These are phyloP conservation scores for Rosa multiflora DNA, from an alignment of 306 rosid genomes.

Conservation along the genomic window DNA sequence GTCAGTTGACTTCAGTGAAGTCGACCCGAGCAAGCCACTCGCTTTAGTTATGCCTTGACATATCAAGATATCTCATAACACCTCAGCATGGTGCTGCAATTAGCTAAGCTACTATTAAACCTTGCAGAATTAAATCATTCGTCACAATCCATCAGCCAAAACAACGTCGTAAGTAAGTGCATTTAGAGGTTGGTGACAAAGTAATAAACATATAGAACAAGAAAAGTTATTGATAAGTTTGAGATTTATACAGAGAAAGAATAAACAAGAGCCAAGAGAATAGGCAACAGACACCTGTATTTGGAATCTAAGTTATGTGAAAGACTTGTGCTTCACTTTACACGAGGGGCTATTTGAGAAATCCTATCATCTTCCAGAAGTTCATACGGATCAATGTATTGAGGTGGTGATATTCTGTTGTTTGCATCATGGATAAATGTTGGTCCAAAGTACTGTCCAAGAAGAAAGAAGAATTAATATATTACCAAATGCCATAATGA, in stretches of 20 bases:
- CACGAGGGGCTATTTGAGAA: conserved; percentile 70
- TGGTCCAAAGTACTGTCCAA: conserved; percentile 82
- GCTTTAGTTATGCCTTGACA: not conserved
- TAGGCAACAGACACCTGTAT: conserved; percentile 18
- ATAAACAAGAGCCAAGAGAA: conserved; percentile 18
- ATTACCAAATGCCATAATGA: not conserved
- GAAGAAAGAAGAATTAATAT: conserved; percentile 5
- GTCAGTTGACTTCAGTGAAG: not conserved
- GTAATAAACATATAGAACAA: conserved; percentile 23
- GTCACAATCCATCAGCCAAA: not conserved
- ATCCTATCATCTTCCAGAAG: conserved; percentile 92
- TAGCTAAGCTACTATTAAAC: not conserved
- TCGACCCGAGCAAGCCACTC: not conserved
- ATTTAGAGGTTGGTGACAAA: conserved; percentile 25
- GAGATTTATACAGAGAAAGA: conserved; percentile 22
- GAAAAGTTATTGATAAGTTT: not conserved
- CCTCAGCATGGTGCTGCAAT: not conserved
- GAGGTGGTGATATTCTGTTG: conserved; percentile 64
- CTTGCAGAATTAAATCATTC: not conserved
- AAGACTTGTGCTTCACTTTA: conserved; percentile 42
- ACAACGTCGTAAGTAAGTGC: not conserved
- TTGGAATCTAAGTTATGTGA: conserved; percentile 1
- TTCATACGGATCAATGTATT: conserved; percentile 79
- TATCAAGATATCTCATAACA: not conserved
- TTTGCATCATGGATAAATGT: conserved; percentile 71